Evolutionary conservation across 2,329 filamentous ascomycete genomes (phyloP), one percentile per base, ranked within the genome.

Genomic region (Colletotrichum sp.): DNA sequence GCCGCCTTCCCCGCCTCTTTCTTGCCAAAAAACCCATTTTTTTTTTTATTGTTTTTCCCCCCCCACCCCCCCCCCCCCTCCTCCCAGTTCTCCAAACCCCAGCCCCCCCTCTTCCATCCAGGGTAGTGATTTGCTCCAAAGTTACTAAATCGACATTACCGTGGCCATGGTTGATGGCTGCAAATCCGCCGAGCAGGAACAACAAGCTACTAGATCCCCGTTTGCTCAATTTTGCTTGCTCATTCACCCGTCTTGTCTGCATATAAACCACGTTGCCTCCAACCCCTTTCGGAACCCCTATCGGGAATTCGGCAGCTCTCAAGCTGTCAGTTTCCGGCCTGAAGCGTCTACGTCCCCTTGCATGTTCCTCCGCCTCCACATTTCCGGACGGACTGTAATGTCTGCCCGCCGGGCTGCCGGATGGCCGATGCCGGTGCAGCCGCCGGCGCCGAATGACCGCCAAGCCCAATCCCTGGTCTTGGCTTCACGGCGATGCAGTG

Each of bases 361-460:
- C 32, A 43, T 32, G 24, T 30, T 8, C 36, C 36, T 55, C 65
- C 32, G 43, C 30, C 55, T 63, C 71, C 66, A 74, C 52, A 30
- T 30, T 55, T 36, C 70, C 68, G 72, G 72, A 72, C 68, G 72
- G 72, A 67, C 72, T 71, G 13, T 26, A 60, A 13, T 6, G 28
- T 43, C 68, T 74, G 60, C 60, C 68, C 60, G 68, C 68, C 72
- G 60, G 34, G 24, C 26, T 67, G 52, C 72, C 71, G 71, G 43
- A 59, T 66, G 59, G 30, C 59, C 26, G 66, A 14, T 70, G 72
- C 48, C 68, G 60, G 48, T 36, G 43, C 68, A 71, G 68, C 68
- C 61, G 72, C 72, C 72, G 68, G 61, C 72, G 72, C 68, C 68
- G 72, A 72, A 71, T 55, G 61, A 52, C 60, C 52, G 68, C 48